Evolutionary conservation across 208 protist species (phyloP), one percentile per base, ranked within the genome.

Genomic region (Angomonas deanei): DNA sequence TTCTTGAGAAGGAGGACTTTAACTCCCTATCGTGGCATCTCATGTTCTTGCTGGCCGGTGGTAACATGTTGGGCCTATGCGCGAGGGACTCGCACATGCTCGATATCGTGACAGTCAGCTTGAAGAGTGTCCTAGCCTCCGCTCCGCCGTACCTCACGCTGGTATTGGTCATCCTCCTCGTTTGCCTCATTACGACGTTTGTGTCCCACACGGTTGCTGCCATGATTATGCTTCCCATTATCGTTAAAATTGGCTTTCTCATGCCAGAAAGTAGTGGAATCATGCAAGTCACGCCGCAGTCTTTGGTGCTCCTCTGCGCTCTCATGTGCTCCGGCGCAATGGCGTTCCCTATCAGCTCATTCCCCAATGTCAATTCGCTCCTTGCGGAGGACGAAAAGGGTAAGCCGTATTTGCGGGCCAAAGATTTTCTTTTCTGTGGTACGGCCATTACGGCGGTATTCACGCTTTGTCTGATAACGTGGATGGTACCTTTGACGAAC

Each of bases 361-460:
- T 98, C 72, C 96, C 96, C 8, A 98, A 98, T 75, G 84, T 97
- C 0, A 97, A 94, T 72, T 94, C 91, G 2, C 82, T 96, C 0
- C 74, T 93, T 0, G 86, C 85, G 15, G 89, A 97, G 62, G 91
- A 98, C 63, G 75, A 83, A 30, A 80, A 78, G 53, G 92, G 89
- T 21, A 62, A 76, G 53, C 75, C 85, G 24, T 98, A 97, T 70
- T 73, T 98, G 42, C 77, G 78, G 21, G 84, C 89, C 15, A 89
- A 91, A 66, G 88, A 97, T 71, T 98, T 95, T 61, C 68, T 98
- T 28, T 78, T 91, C 46, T 85, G 80, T 33, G 86, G 86, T 27
- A 89, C 84, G 0, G 55, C 86, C 52, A 74, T 96, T 42, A 91
- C 82, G 15, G 57, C 90, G 24, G 62, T 84, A 10, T 84, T 93